phyloP scores from a whole-genome alignment of 2,329 filamentous ascomycete genomes.

The Colletotrichum plurivorum region DNA sequence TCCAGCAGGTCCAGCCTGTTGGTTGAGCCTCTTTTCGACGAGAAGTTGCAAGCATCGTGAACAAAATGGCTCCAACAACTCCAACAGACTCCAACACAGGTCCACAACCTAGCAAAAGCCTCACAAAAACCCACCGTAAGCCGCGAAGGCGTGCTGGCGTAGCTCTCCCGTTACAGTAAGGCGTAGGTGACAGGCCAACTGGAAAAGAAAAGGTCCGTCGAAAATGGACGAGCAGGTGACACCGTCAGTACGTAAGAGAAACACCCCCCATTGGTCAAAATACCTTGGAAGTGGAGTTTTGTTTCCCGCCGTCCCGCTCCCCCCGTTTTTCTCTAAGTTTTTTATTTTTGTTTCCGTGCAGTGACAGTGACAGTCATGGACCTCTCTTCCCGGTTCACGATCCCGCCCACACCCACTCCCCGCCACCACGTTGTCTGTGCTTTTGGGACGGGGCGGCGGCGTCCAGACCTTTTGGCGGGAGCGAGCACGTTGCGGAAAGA shows the following conservation, averaged over 20 bases:
- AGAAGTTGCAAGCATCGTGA: too few relatives aligned
- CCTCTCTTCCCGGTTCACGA: background rate
- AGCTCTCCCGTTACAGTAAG: too few relatives aligned
- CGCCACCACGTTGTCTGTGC: conserved; percentile 11
- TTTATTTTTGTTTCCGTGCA: background rate
- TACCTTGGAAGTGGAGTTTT: conserved; percentile 35
- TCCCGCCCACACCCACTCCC: background rate
- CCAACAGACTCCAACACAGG: background rate
- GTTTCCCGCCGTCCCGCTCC: conserved; percentile 25
- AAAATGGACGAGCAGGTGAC: conserved; percentile 28
- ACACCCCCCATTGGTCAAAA: conserved; percentile 13
- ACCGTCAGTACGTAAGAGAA: conserved; percentile 34
- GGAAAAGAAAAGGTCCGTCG: background rate
- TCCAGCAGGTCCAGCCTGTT: background rate
- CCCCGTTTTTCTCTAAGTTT: conserved; percentile 12
- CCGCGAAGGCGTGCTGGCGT: too few relatives aligned
- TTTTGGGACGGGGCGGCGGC: conserved; percentile 1
- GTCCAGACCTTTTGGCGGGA: conserved; percentile 12
- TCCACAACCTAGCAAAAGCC: conserved; percentile 3
- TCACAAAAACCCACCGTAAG: background rate
- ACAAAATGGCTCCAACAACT: conserved; percentile 7
- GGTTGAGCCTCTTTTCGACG: too few relatives aligned
- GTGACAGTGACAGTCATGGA: background rate
- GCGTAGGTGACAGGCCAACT: too few relatives aligned
- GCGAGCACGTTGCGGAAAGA: background rate